Percentiles rank a stretch among this genome's conserved stretches.
These are phyloP conservation scores for Amanita pseudoporphyria DNA, from an alignment of 768 basidiomycete genomes.

Conservation along the genomic window DNA sequence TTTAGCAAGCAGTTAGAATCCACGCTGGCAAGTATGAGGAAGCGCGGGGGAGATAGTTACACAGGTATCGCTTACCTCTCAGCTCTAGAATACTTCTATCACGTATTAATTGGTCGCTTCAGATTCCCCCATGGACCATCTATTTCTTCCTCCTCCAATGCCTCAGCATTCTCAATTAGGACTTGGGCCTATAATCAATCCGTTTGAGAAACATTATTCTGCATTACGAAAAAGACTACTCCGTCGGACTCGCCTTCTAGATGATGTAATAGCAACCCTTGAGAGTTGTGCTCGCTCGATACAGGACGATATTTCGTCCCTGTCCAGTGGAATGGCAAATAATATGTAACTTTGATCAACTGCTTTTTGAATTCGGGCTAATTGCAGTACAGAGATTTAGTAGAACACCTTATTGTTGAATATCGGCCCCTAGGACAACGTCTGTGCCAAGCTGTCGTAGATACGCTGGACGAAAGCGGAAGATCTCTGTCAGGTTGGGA, in stretches of 20 bases:
- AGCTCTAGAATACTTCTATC: not conserved
- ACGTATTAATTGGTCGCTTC: not conserved
- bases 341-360: constrained; percentile 28
- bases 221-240: constrained; percentile 53
- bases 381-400: constrained; percentile 25
- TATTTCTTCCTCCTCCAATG: constrained; percentile 46
- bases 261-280: constrained; percentile 45
- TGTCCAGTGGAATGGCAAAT: constrained; percentile 30
- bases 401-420: constrained; percentile 28
- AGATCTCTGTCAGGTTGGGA: constrained; percentile 16
- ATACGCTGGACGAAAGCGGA: constrained; percentile 29
- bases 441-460: constrained; percentile 31
- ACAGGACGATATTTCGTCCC: constrained; percentile 47
- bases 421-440: constrained; percentile 45
- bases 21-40: constrained; percentile 25
- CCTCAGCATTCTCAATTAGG: constrained; percentile 33
- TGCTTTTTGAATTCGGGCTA: constrained; percentile 1
- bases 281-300: constrained; percentile 52
- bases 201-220: constrained; percentile 55
- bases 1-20: constrained; percentile 36
- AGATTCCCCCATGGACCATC: not conserved
- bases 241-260: constrained; percentile 53
- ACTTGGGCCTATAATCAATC: constrained; percentile 27
- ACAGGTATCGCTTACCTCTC: constrained; percentile 16
- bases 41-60: constrained; percentile 16